phyloP scores from a whole-genome alignment of 768 basidiomycete genomes.

The Candolleomyces eurysporus region DNA sequence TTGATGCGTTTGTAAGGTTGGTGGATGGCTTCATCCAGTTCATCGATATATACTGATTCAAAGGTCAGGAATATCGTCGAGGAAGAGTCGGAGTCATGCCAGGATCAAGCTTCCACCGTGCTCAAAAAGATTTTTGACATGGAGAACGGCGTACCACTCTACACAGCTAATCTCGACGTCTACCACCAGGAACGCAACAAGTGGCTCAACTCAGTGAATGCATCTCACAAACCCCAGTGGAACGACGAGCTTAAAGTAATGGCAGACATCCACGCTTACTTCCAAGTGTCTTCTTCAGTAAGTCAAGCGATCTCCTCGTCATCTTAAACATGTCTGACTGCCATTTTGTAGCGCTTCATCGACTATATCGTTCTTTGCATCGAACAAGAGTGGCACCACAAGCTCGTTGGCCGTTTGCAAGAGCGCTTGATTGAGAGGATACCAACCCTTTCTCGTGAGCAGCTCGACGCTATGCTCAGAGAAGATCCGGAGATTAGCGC shows the following conservation, averaged over 20 bases:
- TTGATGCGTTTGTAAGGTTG: too few relatives aligned
- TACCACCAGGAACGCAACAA: slow-evolving; percentile 11
- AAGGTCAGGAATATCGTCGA: too few relatives aligned
- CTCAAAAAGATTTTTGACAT: slow-evolving; percentile 33
- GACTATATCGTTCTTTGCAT: slow-evolving; percentile 47
- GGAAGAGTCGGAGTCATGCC: too few relatives aligned
- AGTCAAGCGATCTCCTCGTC: slow-evolving; percentile 1
- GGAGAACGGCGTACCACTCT: slow-evolving; percentile 34
- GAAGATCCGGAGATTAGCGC: slow-evolving; percentile 38
- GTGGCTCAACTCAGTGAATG: slow-evolving; percentile 18
- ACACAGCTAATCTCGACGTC: slow-evolving; percentile 29
- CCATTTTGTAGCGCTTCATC: slow-evolving; percentile 45
- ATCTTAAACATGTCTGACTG: neutral
- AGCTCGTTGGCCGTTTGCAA: slow-evolving; percentile 33
- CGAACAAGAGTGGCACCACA: slow-evolving; percentile 46
- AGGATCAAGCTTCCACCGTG: neutral
- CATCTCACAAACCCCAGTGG: neutral
- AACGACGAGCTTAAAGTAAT: slow-evolving; percentile 43
- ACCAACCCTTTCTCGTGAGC: slow-evolving; percentile 13
- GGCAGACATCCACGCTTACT: slow-evolving; percentile 56
- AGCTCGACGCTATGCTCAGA: slow-evolving; percentile 25
- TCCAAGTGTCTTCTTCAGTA: slow-evolving; percentile 54
- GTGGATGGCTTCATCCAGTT: too few relatives aligned
- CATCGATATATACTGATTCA: too few relatives aligned
- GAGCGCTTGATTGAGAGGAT: slow-evolving; percentile 31